Evolutionary conservation across 352 stramenopile genomes (phyloP), one percentile per base, ranked within the genome.

Genomic region (Elongisporangium senticosum): DNA sequence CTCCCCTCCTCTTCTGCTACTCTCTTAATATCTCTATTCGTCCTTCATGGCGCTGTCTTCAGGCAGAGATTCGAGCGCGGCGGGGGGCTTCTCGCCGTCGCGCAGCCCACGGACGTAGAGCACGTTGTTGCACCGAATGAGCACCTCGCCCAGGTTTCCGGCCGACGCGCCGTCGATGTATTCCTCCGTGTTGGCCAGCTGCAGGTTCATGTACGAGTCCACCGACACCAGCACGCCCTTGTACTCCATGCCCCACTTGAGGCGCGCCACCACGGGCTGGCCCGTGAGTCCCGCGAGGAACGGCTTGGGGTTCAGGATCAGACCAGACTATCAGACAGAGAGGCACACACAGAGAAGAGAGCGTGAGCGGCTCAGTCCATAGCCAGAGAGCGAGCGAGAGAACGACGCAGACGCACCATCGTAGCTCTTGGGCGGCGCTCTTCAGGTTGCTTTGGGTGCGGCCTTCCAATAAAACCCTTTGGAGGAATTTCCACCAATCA

Each of bases 181-280:
- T 75, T 99, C 97, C 71, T 99, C 95, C 23, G 96, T 98, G 56
- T 97, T 90, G 50, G 90, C 79, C 53, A 99, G 81, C 73, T 99
- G 96, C 54, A 99, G 72, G 79, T 99, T 99, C 96, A 99, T 99
- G 84, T 99, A 99, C 52, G 90, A 97, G 84, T 99, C 97, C 17
- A 98, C 90, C 3, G 92, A 98, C 43, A 97, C 72, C 56, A 96
- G 79, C 37, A 93, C 69, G 61, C 89, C 97, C 74, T 98, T 97
- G 79, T 99, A 99, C 79, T 99, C 97, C 91, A 99, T 98, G 28
- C 97, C 97, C 97, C 97, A 99, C 81, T 99, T 99, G 56, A 99
- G 87, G 62, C 98, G 97, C 54, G 98, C 96, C 64, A 98, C 86
- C 39, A 99, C 95, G 19, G 77, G 64, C 70, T 99, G 98, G 26